Base-by-base conservation (phyloP, 306 rosid genomes). In the Trifolium fragiferum region DNA sequence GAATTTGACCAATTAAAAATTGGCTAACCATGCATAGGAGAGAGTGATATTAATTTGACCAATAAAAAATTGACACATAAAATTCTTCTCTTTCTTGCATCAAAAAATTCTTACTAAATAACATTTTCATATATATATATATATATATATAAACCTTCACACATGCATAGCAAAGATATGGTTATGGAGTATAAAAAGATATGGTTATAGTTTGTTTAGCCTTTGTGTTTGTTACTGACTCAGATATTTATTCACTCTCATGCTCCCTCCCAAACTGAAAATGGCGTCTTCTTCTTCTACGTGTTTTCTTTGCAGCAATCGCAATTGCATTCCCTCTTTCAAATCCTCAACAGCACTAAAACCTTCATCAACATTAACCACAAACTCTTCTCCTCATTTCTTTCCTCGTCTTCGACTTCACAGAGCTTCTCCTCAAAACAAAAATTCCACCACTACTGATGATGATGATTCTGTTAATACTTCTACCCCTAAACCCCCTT, bases 281-380 rank as follows among this genome's bases (percentile, higher is more conserved):
- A 83, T 83, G 87, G 77, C 75, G 10, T 84, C 71, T 66, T 54
- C 55, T 73, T 72, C 33, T 20, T 32, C 79, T 41, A 20, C 73
- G 3, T 14, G 50, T 20, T 80, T 72, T 47, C 80, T 68, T 4
- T 76, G 66, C 58, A 47, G 61, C 50, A 47, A 59, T 23, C 76
- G 51, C 53, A 73, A 62, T 1, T 72, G 21, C 61, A 50, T 61
- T 4, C 67, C 35, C 37, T 33, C 71, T 67, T 47, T 72, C 32
- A 66, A 75, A 75, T 55, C 53, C 3, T 50, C 79, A 19, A 21
- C 72, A n/a, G 15, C 20, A 41, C 13, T 72, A 3, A 79, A 70
- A 25, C 27, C 70, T 71, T 35, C 83, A 66, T 8, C 81, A 69
- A 10, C 73, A 2, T 47, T 74, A 12, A 62, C 50, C 32, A 38